Evolutionary conservation across 352 stramenopile genomes (phyloP).

Genomic region (Globisporangium recalcitrans): DNA sequence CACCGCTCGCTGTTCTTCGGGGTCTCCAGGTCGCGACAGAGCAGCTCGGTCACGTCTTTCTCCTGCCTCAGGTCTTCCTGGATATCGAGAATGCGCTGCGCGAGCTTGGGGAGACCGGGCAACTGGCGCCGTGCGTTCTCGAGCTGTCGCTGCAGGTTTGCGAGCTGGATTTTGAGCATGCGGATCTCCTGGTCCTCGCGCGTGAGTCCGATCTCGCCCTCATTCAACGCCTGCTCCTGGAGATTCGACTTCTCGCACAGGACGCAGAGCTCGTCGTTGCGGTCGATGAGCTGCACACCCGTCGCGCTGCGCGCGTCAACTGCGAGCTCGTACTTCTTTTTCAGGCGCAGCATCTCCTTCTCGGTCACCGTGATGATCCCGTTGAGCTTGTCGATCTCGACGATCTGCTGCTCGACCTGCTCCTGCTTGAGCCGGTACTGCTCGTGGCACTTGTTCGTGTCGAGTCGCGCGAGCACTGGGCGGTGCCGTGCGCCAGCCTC

Average conservation of each 20-base stretch:
- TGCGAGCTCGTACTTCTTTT: slow-evolving; percentile 87
- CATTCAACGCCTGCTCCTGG: slow-evolving; percentile 78
- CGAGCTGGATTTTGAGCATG: slow-evolving; percentile 69
- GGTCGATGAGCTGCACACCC: slow-evolving; percentile 91
- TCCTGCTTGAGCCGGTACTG: slow-evolving; percentile 89
- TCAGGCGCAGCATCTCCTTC: slow-evolving; percentile 90
- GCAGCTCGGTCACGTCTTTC: slow-evolving; percentile 82
- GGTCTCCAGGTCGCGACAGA: slow-evolving; percentile 90
- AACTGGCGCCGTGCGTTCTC: slow-evolving; percentile 70
- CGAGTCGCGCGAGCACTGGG: slow-evolving; percentile 88
- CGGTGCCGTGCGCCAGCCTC: slow-evolving; percentile 73
- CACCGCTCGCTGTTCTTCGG: slow-evolving; percentile 86
- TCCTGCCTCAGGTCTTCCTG: slow-evolving; percentile 84
- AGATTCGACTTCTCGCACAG: slow-evolving; percentile 92
- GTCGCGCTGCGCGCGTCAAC: slow-evolving; percentile 86
- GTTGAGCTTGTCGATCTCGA: slow-evolving; percentile 94
- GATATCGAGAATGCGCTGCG: slow-evolving; percentile 69
- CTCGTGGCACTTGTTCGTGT: slow-evolving; percentile 89
- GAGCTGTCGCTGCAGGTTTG: slow-evolving; percentile 66
- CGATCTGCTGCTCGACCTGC: slow-evolving; percentile 92
- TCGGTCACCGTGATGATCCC: slow-evolving; percentile 90
- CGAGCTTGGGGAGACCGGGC: slow-evolving; percentile 75
- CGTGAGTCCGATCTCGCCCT: slow-evolving; percentile 74
- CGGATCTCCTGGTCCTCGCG: slow-evolving; percentile 81
- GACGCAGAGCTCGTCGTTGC: slow-evolving; percentile 94